These are phyloP conservation scores for Candida oleophila DNA, from an alignment of 805 yeast genomes.

Conservation along the genomic window DNA sequence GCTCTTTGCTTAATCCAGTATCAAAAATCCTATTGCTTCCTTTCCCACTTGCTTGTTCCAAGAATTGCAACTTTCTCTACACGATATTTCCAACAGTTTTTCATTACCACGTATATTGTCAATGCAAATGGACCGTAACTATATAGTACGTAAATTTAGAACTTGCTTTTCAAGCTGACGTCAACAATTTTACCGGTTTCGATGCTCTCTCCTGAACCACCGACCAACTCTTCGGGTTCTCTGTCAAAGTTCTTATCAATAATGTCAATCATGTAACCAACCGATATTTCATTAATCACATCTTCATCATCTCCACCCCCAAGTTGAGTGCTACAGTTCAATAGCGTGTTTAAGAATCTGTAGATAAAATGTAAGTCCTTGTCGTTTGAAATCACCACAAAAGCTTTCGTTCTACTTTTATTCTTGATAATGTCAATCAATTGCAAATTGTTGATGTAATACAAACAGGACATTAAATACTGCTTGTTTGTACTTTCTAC, in stretches of 20 bases:
- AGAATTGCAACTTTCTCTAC: too few species aligned
- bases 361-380: slow-evolving; percentile 22
- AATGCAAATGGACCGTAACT: background rate
- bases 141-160: background rate
- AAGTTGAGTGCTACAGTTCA: slow-evolving; percentile 6
- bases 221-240: background rate
- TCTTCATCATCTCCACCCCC: slow-evolving; percentile 7
- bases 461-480: slow-evolving; percentile 38
- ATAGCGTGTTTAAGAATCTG: slow-evolving; percentile 7
- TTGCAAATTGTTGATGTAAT: slow-evolving; percentile 34
- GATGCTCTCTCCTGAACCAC: background rate
- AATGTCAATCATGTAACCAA: slow-evolving; percentile 34
- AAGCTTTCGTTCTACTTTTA: slow-evolving; percentile 41
- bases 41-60: too few species aligned
- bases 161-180: slow-evolving; percentile 3
- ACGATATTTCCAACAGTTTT: too few species aligned
- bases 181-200: slow-evolving; percentile 1
- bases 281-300: slow-evolving; percentile 16
- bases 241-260: slow-evolving; percentile 29
- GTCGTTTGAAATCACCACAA: slow-evolving; percentile 28
- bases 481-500: slow-evolving; percentile 42
- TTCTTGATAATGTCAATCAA: slow-evolving; percentile 39
- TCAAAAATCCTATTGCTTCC: too few species aligned
- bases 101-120: too few species aligned
- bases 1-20: too few species aligned